Evolutionary conservation across 129 eudicot species (phyloP), one percentile per base, ranked within the genome.

Genomic region (Artemisia annua): DNA sequence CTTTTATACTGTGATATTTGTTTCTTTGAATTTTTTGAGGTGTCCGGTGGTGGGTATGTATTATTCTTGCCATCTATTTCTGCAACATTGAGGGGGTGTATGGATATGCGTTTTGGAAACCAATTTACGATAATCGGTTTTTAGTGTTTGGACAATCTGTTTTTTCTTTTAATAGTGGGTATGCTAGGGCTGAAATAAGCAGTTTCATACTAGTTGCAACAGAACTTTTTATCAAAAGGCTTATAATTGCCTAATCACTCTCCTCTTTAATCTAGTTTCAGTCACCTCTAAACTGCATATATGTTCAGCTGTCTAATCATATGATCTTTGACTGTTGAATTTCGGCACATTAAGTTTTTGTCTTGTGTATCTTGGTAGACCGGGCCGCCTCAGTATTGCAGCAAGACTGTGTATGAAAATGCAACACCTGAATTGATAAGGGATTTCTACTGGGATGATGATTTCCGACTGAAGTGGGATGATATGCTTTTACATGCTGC

Each of bases 361-460:
- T 69, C 18, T 48, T 16, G 26, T 74, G 74, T 46, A 11, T 17
- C 35, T 26, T 79, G 48, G 66, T 63, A 91, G 97, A 79, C 53
- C 30, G 93, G 97, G 22, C 97, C 96, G 43, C 93, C 97, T 48
- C 97, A 91, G 58, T 91, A 86, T 72, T 84, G 96, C 74, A 86
- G 86, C 83, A 71, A 85, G 72, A 88, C 97, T 0, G 87, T 91
- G 8, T 91, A 82, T 16, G 96, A 91, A 82, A 88, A 88, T 60
- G 91, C 93, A 5, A 79, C 87, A 48, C 97, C 97, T 22, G 96
- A 91, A 75, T 56, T 88, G 67, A 68, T 91, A 32, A 84, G 97
- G 74, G 93, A 91, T 77, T 91, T 91, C 81, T 88, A 82, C 59
- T 91, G 96, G 97, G 96, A 88, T 70, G 96, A 91, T 53, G 93